Percentiles rank a stretch among this genome's conserved stretches.
Evolutionary conservation across 148 eudicot species (phyloP).

Genomic region (Bassia scoparia): DNA sequence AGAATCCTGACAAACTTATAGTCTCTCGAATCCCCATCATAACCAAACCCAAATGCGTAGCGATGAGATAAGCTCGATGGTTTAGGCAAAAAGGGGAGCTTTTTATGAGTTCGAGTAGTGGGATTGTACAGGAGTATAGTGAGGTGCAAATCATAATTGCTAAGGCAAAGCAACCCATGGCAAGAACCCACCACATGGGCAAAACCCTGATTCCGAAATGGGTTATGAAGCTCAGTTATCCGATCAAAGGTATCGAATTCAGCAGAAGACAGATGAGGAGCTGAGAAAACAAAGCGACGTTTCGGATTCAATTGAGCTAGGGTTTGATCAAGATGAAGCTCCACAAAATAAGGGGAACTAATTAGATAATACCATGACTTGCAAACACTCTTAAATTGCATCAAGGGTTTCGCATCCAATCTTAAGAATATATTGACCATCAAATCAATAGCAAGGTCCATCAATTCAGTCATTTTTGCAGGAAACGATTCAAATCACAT

Average conservation of each 20-base stretch:
- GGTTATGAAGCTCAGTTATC: conserved; percentile 20
- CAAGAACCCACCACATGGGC: conserved; percentile 17
- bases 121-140: conserved; percentile 10
- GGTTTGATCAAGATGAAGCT: conserved; percentile 18
- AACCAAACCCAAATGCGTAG: conserved; percentile 13
- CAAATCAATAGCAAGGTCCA: conserved; percentile 12
- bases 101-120: conserved; percentile 21
- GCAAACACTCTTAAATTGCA: conserved; percentile 15
- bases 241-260: conserved; percentile 27
- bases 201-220: not conserved
- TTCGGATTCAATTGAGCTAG: conserved; percentile 17
- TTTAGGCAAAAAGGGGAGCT: conserved; percentile 1
- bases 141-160: not conserved
- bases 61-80: not conserved
- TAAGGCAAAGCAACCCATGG: conserved; percentile 22
- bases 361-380: conserved; percentile 23
- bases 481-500: not conserved
- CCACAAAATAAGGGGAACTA: conserved; percentile 3
- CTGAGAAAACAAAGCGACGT: conserved; percentile 19
- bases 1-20: conserved; percentile 27
- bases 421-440: conserved; percentile 9
- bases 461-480: not conserved
- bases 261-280: conserved; percentile 28
- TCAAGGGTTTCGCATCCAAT: conserved; percentile 22
- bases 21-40: conserved; percentile 7